Conservation (phyloP, 345 rosid genomes). For the Eucalyptus albens region DNA sequence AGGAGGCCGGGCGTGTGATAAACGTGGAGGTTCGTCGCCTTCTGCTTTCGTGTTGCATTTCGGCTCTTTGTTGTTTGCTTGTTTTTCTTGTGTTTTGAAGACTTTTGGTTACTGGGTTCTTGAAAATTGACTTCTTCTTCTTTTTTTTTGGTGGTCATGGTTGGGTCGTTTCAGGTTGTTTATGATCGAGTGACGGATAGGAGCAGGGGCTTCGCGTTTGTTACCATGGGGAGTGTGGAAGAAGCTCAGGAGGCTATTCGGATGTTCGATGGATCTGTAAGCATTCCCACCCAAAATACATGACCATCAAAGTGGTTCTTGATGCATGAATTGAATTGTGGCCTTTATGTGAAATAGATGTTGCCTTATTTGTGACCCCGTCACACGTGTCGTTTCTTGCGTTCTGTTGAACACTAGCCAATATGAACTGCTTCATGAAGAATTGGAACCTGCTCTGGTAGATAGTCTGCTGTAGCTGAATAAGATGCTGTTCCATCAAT, state of each 20-base stretch:
- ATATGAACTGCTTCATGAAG: background rate
- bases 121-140: background rate
- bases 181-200: slow-evolving; percentile 75
- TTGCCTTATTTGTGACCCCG: background rate
- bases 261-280: slow-evolving; percentile 70
- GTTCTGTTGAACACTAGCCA: background rate
- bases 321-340: background rate
- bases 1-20: slow-evolving; percentile 63
- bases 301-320: background rate
- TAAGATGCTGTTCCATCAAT: background rate
- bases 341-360: background rate
- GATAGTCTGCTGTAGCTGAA: background rate
- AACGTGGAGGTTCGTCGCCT: slow-evolving; percentile 46
- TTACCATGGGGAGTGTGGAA: slow-evolving; percentile 59
- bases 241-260: slow-evolving; percentile 85
- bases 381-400: background rate
- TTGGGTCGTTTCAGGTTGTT: slow-evolving; percentile 38
- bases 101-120: background rate
- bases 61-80: background rate
- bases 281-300: slow-evolving; percentile 1
- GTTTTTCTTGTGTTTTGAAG: background rate
- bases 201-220: slow-evolving; percentile 96
- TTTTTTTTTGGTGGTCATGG: background rate
- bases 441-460: background rate
- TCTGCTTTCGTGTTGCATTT: background rate